A percentile compares a stretch with the other conserved stretches of the same genome.
These are phyloP conservation scores for Ceratobasidium theobromae DNA, from an alignment of 1,284 basidiomycete genomes.

Conservation along the genomic window DNA sequence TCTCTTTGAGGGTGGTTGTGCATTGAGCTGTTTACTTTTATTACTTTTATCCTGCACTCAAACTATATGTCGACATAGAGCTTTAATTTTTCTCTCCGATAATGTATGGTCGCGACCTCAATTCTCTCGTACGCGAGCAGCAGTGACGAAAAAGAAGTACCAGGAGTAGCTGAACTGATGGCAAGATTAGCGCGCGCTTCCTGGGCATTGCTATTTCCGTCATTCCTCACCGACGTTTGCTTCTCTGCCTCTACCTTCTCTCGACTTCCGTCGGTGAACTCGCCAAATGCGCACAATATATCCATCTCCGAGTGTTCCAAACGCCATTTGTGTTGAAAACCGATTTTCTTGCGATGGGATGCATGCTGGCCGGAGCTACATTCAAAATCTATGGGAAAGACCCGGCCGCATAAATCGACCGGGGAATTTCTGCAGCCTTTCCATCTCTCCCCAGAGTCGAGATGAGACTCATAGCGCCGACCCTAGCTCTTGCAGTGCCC, in stretches of 20 bases:
- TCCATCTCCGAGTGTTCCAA: slow-evolving; percentile 1
- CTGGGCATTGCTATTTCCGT: neutral
- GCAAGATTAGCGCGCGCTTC: neutral
- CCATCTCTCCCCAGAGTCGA: neutral
- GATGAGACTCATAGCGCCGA: neutral
- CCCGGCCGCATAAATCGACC: neutral
- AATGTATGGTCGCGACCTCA: neutral
- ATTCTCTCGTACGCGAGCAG: neutral
- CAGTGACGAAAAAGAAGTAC: neutral
- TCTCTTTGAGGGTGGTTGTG: slow-evolving; percentile 22
- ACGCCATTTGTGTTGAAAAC: slow-evolving; percentile 15
- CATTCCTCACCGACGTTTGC: neutral
- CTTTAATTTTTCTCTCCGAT: neutral
- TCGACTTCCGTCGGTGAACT: slow-evolving; percentile 25
- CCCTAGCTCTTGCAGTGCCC: neutral
- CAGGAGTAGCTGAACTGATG: too few relatives aligned
- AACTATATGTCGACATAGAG: neutral
- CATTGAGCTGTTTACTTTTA: neutral
- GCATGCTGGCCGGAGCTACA: neutral
- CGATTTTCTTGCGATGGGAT: neutral
- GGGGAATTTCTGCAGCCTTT: too few relatives aligned
- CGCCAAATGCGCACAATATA: slow-evolving; percentile 21
- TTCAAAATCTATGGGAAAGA: neutral
- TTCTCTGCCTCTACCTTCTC: slow-evolving; percentile 17
- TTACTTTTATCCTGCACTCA: too few relatives aligned